Percentiles rank a stretch among this genome's conserved stretches.
These are phyloP conservation scores for Rhizoclosmatium sp. DNA, from an alignment of 192 early-diverging fungal genomes.

Conservation along the genomic window DNA sequence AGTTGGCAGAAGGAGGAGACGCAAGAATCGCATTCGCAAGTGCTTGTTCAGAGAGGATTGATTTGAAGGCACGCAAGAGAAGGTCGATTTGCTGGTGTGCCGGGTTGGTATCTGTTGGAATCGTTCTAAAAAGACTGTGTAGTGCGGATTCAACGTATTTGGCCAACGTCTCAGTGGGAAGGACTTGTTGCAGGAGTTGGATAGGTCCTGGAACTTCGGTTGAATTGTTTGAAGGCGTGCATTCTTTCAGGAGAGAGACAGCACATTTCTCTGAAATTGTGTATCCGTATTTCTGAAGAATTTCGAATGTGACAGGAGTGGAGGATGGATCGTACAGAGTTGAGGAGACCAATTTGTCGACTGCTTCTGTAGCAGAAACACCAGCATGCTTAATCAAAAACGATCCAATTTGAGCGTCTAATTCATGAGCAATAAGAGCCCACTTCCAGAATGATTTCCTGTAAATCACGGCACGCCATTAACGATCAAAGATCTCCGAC, in stretches of 20 bases:
- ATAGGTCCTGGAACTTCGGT: not conserved
- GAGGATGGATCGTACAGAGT: not conserved
- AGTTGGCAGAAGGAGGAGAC: not conserved
- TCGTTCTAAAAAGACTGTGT: slow-evolving; percentile 1
- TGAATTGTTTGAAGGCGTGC: not conserved
- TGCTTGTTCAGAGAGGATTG: not conserved
- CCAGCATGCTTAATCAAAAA: slow-evolving; percentile 7
- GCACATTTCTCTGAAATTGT: not conserved
- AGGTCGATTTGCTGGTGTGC: slow-evolving; percentile 12
- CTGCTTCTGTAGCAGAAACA: not conserved
- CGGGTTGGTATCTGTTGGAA: not conserved
- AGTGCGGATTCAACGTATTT: not conserved
- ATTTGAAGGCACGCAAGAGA: slow-evolving; percentile 11
- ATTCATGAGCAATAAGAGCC: not conserved
- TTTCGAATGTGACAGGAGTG: not conserved
- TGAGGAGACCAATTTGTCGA: not conserved
- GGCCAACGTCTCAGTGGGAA: not conserved
- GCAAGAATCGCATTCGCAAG: slow-evolving; percentile 7
- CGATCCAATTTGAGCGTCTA: slow-evolving; percentile 10
- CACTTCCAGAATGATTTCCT: slow-evolving; percentile 17
- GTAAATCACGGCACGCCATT: no score
- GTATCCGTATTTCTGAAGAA: not conserved
- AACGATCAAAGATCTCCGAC: not conserved
- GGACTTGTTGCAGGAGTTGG: not conserved
- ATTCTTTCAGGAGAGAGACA: not conserved